phyloP scores from a whole-genome alignment of 140 eudicot species.

The Bidens hawaiensis region DNA sequence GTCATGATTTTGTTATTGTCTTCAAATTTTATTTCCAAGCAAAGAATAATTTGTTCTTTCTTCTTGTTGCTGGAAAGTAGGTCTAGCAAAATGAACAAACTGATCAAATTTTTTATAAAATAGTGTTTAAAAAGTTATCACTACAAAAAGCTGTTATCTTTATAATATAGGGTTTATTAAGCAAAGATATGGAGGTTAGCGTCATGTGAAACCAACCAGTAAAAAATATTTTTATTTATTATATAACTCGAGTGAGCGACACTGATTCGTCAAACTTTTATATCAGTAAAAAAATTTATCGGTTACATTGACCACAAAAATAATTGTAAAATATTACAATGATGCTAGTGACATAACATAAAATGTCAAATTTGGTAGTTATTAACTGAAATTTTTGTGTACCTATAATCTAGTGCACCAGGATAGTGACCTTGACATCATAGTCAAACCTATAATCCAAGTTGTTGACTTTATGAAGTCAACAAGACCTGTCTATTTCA shows the following conservation, averaged over 20 bases:
- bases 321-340: not conserved
- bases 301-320: not conserved
- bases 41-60: not conserved
- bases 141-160: not conserved
- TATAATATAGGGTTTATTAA: not conserved
- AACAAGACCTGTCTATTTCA: not conserved
- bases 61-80: conserved; percentile 16
- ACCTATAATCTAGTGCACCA: conserved; percentile 1
- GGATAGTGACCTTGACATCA: conserved; percentile 14
- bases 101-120: not conserved
- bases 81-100: conserved; percentile 17
- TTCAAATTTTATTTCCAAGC: not conserved
- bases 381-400: conserved; percentile 5
- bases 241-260: too few species aligned
- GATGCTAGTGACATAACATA: not conserved
- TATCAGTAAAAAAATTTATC: too few species aligned
- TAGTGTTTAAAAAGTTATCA: not conserved
- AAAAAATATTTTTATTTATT: too few species aligned
- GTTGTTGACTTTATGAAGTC: conserved; percentile 15
- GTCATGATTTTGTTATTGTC: not conserved
- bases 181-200: not conserved
- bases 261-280: too few species aligned
- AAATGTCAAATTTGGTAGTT: not conserved
- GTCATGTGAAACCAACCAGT: not conserved
- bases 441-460: conserved; percentile 6